phyloP scores from a whole-genome alignment of 2,329 filamentous ascomycete species.

The Canariomyces notabilis region DNA sequence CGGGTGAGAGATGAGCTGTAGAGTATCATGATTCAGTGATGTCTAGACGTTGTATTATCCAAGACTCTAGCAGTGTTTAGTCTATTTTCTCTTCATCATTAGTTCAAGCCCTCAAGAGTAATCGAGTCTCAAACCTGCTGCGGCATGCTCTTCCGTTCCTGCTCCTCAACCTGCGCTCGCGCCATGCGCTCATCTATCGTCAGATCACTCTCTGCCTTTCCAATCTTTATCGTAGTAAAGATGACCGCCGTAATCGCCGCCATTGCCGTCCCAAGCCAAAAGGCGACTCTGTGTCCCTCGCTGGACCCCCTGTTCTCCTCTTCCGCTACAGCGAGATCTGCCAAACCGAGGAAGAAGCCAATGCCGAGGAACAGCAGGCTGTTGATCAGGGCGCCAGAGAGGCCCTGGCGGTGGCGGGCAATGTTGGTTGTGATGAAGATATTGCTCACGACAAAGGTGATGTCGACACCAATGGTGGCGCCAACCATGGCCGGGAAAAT shows the following conservation, averaged over 20 bases:
- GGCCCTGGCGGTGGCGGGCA: slow-evolving; percentile 60
- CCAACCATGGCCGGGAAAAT: slow-evolving; percentile 67
- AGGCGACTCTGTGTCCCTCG: slow-evolving; percentile 58
- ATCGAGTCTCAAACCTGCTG: neutral
- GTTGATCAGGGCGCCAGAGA: slow-evolving; percentile 68
- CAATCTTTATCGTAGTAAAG: slow-evolving; percentile 52
- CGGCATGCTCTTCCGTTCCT: neutral
- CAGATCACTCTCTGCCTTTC: slow-evolving; percentile 37
- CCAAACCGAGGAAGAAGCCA: slow-evolving; percentile 65
- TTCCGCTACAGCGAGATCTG: slow-evolving; percentile 57
- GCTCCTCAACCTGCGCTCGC: slow-evolving; percentile 1
- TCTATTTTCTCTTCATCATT: neutral
- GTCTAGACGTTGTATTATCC: neutral
- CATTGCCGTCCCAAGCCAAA: slow-evolving; percentile 60
- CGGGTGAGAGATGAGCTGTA: slow-evolving; percentile 25
- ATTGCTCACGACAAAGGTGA: slow-evolving; percentile 69
- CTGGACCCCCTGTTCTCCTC: slow-evolving; percentile 40
- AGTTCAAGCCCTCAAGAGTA: neutral
- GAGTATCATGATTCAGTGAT: neutral
- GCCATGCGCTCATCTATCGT: slow-evolving; percentile 24
- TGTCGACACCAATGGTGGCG: slow-evolving; percentile 67
- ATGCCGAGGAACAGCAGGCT: slow-evolving; percentile 67
- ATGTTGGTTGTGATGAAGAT: slow-evolving; percentile 72
- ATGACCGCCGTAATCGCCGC: slow-evolving; percentile 48
- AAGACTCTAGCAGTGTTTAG: neutral